Conservation (phyloP, 176 grass and related monocot species). For the Puya raimondii region DNA sequence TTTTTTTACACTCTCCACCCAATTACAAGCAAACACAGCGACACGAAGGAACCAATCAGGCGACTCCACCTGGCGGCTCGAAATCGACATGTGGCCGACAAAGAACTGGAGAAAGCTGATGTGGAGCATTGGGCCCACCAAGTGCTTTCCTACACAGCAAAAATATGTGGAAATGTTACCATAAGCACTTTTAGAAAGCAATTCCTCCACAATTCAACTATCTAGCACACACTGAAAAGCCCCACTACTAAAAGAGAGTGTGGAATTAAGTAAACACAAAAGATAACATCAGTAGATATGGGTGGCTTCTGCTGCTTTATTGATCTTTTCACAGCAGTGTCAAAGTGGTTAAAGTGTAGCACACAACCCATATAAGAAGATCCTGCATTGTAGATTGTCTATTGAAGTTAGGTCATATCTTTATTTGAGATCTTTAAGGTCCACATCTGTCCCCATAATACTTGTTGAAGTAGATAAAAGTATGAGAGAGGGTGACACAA, state of each 20-base stretch:
- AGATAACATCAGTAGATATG: background rate
- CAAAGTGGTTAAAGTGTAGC: slow-evolving; percentile 1
- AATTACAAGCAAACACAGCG: background rate
- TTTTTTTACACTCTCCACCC: background rate
- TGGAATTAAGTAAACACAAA: too few species aligned
- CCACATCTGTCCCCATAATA: background rate
- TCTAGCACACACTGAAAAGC: too few species aligned
- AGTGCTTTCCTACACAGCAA: background rate
- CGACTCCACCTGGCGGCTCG: background rate
- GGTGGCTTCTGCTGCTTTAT: background rate
- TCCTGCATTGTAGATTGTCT: background rate
- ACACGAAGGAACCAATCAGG: background rate
- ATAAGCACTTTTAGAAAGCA: background rate
- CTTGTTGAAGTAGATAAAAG: background rate
- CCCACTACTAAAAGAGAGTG: too few species aligned
- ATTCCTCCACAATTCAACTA: too few species aligned
- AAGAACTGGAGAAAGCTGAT: background rate
- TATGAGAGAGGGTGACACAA: background rate
- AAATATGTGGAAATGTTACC: background rate
- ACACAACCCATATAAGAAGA: background rate
- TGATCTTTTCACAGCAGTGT: background rate
- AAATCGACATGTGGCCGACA: slow-evolving; percentile 4
- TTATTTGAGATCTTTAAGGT: background rate
- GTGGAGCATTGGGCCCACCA: background rate
- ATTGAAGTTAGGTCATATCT: slow-evolving; percentile 3